These are phyloP conservation scores for Fomitopsis pulvina DNA, from an alignment of 768 basidiomycete species.

Conservation along the genomic window DNA sequence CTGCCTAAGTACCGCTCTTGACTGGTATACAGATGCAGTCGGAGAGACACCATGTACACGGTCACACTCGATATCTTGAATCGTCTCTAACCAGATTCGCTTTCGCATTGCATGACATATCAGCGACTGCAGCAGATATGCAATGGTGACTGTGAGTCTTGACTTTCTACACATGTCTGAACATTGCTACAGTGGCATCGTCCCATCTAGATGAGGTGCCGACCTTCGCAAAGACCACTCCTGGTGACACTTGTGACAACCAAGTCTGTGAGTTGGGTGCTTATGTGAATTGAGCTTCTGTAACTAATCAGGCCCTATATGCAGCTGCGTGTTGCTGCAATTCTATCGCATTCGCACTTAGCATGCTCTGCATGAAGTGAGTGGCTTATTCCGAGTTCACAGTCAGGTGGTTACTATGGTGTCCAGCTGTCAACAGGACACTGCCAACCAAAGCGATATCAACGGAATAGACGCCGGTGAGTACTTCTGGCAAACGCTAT, in stretches of 20 bases:
- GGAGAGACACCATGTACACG: background rate
- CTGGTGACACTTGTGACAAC: background rate
- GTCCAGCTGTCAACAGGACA: too few relatives aligned
- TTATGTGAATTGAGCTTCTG: background rate
- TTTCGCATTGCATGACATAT: background rate
- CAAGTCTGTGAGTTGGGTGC: too few relatives aligned
- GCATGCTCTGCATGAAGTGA: background rate
- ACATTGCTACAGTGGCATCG: background rate
- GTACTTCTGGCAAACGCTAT: too few relatives aligned
- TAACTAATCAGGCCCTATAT: too few relatives aligned
- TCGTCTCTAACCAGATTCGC: background rate
- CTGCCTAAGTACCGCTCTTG: background rate
- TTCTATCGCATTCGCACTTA: background rate
- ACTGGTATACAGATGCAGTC: background rate
- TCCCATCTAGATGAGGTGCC: background rate
- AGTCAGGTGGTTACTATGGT: background rate
- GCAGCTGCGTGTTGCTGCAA: background rate
- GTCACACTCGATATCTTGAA: background rate
- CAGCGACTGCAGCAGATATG: constrained; percentile 12
- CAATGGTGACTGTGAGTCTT: background rate
- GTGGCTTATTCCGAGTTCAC: too few relatives aligned
- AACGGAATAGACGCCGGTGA: too few relatives aligned
- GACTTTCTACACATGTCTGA: background rate
- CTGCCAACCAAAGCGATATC: too few relatives aligned
- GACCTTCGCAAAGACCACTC: background rate